Evolutionary conservation across 495 filamentous ascomycete genomes (phyloP).

Genomic region (Neurospora sp.): DNA sequence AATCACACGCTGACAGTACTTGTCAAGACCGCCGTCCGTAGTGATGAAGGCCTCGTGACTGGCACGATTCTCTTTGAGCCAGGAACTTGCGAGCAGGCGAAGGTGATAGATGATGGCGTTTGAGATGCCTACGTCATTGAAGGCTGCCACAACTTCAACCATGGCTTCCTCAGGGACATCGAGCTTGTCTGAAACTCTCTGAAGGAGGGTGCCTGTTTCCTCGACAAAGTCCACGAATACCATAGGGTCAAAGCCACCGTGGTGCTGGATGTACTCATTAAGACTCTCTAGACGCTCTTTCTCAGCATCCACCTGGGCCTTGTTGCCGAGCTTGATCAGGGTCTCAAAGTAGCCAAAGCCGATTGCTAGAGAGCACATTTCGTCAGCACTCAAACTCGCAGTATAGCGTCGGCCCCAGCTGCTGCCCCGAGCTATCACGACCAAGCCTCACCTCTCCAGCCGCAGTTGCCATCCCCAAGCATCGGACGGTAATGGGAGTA

Average conservation of each 20-base stretch:
- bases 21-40: conserved; percentile 44
- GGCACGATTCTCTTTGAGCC: conserved; percentile 65
- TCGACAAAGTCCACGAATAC: conserved; percentile 79
- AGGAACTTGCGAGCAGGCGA: conserved; percentile 75
- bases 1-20: conserved; percentile 61
- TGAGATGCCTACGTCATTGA: conserved; percentile 61
- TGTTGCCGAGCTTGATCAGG: conserved; percentile 56
- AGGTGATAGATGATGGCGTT: conserved; percentile 59
- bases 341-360: conserved; percentile 90
- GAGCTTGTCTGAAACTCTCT: conserved; percentile 44
- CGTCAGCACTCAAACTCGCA: conserved; percentile 1
- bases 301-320: conserved; percentile 56
- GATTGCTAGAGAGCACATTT: conserved; percentile 49
- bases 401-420: background rate
- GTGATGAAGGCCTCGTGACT: conserved; percentile 63
- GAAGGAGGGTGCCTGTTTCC: conserved; percentile 57
- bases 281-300: conserved; percentile 59
- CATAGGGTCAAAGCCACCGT: conserved; percentile 54
- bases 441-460: conserved; percentile 78
- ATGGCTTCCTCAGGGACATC: conserved; percentile 47
- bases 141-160: conserved; percentile 53
- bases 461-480: conserved; percentile 91
- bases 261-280: conserved; percentile 53
- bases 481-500: conserved; percentile 83
- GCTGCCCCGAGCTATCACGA: background rate